Conservation (phyloP, 1,284 basidiomycete species). For the Tilletia walkeri region DNA sequence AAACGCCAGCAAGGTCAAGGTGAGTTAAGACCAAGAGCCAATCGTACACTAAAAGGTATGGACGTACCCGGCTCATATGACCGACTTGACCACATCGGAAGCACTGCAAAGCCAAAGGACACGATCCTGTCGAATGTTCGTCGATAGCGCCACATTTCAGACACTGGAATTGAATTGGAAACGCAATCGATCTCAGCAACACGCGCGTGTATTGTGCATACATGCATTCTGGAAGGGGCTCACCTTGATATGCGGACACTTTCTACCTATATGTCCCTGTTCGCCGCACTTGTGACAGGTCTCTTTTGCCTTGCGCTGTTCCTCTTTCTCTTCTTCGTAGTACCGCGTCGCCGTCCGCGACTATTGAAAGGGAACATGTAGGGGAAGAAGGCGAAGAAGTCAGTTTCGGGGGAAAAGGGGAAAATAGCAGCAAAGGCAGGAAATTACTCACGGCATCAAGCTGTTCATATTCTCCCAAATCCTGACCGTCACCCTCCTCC, state of each 20-base stretch:
- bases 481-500: constrained; percentile 23
- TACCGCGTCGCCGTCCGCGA: constrained; percentile 31
- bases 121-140: constrained; percentile 76
- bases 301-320: constrained; percentile 33
- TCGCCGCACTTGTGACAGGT: constrained; percentile 40
- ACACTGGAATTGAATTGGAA: constrained; percentile 63
- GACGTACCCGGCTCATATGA: constrained; percentile 67
- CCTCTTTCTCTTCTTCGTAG: constrained; percentile 41
- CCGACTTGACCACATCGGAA: constrained; percentile 83
- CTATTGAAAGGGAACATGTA: not conserved
- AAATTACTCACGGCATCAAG: constrained; percentile 27
- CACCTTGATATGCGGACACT: constrained; percentile 39
- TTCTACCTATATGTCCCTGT: constrained; percentile 36
- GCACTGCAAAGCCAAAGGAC: constrained; percentile 78
- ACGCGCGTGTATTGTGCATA: too few relatives aligned
- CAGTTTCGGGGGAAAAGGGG: too few relatives aligned
- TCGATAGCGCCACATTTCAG: constrained; percentile 80
- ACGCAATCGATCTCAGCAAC: too few relatives aligned
- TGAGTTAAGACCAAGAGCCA: not conserved
- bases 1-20: not conserved
- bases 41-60: not conserved
- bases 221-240: not conserved
- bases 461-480: constrained; percentile 39
- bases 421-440: not conserved
- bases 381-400: too few relatives aligned